Evolutionary conservation across 257 asterid species (phyloP).

Genomic region (Nicotiana sylvestris): DNA sequence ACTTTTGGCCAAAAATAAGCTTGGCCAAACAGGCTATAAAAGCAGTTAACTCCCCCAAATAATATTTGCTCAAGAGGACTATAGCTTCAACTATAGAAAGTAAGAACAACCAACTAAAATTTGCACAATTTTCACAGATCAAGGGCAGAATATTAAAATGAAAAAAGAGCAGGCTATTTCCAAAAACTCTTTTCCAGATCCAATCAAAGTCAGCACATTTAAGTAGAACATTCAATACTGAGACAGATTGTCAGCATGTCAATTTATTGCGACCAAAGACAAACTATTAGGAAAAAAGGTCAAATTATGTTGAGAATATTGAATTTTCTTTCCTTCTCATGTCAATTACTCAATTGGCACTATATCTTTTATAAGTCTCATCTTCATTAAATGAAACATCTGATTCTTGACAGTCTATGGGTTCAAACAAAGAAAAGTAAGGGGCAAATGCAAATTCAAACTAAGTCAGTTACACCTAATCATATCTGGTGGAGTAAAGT

Average conservation of each 20-base stretch:
- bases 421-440: not conserved
- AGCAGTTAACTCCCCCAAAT: not conserved
- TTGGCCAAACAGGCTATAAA: not conserved
- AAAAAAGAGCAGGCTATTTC: not conserved
- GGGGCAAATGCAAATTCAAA: not conserved
- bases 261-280: not conserved
- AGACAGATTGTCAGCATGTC: not conserved
- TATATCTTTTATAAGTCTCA: not conserved
- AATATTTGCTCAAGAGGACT: not conserved
- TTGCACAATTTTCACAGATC: not conserved
- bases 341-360: not conserved
- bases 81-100: not conserved
- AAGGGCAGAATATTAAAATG: not conserved
- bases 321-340: not conserved
- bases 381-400: not conserved
- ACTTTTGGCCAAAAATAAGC: no score
- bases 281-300: not conserved
- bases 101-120: not conserved
- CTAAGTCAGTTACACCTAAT: not conserved
- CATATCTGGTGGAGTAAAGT: not conserved
- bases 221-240: not conserved
- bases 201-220: conserved; percentile 4
- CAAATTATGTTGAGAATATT: not conserved
- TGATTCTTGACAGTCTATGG: not conserved
- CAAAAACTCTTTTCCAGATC: not conserved